A percentile compares a stretch with the other conserved stretches of the same genome.
Conservation (phyloP, 371 early-diverging fungal genomes). For the Dichotomocladium elegans region DNA sequence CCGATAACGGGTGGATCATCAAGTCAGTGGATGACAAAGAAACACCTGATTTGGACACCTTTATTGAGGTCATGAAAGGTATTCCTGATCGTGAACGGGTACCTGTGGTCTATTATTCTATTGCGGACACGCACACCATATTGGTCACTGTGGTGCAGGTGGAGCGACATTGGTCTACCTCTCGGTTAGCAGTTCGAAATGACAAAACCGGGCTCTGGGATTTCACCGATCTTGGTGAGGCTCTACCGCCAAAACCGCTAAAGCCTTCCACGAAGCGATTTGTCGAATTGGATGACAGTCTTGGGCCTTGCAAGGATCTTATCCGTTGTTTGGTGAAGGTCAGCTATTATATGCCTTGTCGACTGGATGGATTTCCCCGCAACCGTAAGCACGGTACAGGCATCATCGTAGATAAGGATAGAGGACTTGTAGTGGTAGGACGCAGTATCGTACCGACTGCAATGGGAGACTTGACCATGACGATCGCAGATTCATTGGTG, state of each 20-base stretch:
- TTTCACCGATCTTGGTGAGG: constrained; percentile 54
- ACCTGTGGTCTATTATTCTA: constrained; percentile 80
- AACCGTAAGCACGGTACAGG: constrained; percentile 70
- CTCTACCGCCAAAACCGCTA: constrained; percentile 41
- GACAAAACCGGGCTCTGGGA: constrained; percentile 80
- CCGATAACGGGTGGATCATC: constrained; percentile 80
- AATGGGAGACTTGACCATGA: constrained; percentile 69
- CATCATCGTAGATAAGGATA: constrained; percentile 66
- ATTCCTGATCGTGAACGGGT: constrained; percentile 78
- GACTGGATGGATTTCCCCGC: constrained; percentile 64
- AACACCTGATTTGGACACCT: constrained; percentile 69
- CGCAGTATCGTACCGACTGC: constrained; percentile 71
- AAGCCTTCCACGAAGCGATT: constrained; percentile 55
- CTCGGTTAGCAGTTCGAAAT: constrained; percentile 73
- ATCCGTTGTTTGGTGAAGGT: constrained; percentile 64
- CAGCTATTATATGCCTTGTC: constrained; percentile 63
- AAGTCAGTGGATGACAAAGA: constrained; percentile 68
- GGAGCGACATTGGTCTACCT: constrained; percentile 81
- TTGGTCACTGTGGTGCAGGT: constrained; percentile 68
- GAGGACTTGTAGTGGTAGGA: constrained; percentile 68
- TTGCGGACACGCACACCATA: constrained; percentile 72
- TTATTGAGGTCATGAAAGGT: constrained; percentile 69
- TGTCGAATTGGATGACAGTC: constrained; percentile 51
- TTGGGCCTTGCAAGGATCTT: constrained; percentile 56
- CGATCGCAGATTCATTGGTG: constrained; percentile 75